A percentile compares a stretch with the other conserved stretches of the same genome.
phyloP scores from a whole-genome alignment of 306 rosid genomes.

The Albizia julibrissin region DNA sequence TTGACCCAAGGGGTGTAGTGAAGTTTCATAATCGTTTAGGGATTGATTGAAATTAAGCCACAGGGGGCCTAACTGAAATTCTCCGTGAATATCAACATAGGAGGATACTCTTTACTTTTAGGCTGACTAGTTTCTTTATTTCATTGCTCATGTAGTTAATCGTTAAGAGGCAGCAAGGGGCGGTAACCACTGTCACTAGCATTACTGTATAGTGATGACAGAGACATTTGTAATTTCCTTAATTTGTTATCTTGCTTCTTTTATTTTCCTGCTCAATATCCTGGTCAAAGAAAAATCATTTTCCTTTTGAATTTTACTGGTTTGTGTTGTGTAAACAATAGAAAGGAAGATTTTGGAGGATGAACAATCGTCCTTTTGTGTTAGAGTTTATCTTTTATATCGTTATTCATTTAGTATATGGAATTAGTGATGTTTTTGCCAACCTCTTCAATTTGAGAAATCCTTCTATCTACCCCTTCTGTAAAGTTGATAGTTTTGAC shows the following conservation, averaged over 20 bases:
- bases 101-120: neutral
- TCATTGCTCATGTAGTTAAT: neutral
- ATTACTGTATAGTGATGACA: too few relatives aligned
- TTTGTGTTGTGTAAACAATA: neutral
- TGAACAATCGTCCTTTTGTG: neutral
- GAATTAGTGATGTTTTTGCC: neutral
- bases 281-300: neutral
- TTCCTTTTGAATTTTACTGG: neutral
- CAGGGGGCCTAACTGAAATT: too few relatives aligned
- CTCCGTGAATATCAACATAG: too few relatives aligned
- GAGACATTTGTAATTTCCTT: too few relatives aligned
- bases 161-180: neutral
- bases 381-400: neutral
- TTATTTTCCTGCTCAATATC: neutral
- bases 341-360: neutral
- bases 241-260: neutral
- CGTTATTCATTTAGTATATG: neutral
- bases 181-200: neutral
- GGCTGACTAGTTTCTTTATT: neutral
- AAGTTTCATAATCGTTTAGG: too few relatives aligned
- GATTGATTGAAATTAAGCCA: too few relatives aligned
- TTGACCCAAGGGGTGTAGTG: too few relatives aligned
- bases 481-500: neutral
- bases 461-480: neutral
- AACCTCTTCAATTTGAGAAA: neutral